These are phyloP conservation scores for Lentinula sp. DNA, from an alignment of 768 basidiomycete genomes.

Conservation along the genomic window DNA sequence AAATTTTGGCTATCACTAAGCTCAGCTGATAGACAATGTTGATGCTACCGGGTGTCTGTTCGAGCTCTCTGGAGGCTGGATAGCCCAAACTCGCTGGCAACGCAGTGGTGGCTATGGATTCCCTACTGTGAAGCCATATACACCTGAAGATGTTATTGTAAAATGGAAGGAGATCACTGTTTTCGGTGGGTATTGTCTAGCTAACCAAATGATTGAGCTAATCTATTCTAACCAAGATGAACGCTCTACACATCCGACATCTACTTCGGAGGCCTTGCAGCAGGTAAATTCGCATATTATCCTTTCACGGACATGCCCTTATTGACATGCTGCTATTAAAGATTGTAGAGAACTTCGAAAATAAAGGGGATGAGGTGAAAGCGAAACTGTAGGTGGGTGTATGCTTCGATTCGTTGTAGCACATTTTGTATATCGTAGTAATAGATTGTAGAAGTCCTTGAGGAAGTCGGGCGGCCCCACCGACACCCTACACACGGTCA, in stretches of 20 bases:
- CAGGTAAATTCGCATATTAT: conserved; percentile 38
- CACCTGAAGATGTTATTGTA: conserved; percentile 72
- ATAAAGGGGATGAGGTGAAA: conserved; percentile 37
- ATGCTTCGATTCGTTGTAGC: no score
- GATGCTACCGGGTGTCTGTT: conserved; percentile 72
- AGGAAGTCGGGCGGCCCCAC: neutral
- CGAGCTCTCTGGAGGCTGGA: conserved; percentile 89
- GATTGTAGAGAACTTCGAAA: conserved; percentile 47
- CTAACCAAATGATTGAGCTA: neutral
- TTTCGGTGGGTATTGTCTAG: conserved; percentile 52
- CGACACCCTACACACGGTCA: neutral
- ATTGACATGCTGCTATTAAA: conserved; percentile 10
- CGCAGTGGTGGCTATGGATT: conserved; percentile 84
- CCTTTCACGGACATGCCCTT: neutral
- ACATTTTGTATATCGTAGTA: no score
- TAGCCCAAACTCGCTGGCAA: conserved; percentile 90
- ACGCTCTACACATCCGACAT: conserved; percentile 74
- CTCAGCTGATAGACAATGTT: conserved; percentile 46
- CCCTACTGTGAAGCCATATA: conserved; percentile 67
- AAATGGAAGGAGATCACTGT: conserved; percentile 83
- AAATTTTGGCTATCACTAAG: no score
- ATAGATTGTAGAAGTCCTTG: neutral
- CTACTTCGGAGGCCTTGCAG: conserved; percentile 70
- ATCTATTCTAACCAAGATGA: conserved; percentile 41
- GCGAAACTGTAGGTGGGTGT: conserved; percentile 39